Percentiles rank a stretch among this genome's conserved stretches.
Conservation (phyloP, 2,329 filamentous ascomycete species). For the Myriosclerotinia duriaeana region DNA sequence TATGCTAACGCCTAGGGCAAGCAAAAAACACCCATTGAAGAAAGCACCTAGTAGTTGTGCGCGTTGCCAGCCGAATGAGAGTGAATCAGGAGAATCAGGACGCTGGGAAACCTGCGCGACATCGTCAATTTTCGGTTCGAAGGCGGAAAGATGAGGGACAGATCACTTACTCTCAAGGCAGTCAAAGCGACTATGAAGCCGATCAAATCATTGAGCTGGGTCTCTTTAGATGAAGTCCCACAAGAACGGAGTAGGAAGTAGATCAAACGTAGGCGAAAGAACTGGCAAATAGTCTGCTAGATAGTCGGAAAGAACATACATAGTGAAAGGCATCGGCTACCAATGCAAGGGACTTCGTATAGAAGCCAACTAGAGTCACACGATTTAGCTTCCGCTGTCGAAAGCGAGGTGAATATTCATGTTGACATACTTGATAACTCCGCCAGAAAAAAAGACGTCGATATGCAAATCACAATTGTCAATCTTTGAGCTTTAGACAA, state of each 20-base stretch:
- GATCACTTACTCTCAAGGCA: conserved; percentile 55
- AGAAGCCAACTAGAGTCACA: conserved; percentile 57
- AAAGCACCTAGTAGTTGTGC: conserved; percentile 73
- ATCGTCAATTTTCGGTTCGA: conserved; percentile 6
- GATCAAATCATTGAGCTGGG: conserved; percentile 68
- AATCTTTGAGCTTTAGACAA: conserved; percentile 31
- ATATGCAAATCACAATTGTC: conserved; percentile 47
- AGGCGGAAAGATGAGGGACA: conserved; percentile 6
- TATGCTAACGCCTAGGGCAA: conserved; percentile 71
- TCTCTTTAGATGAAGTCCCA: conserved; percentile 14
- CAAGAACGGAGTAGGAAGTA: neutral
- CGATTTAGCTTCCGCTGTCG: conserved; percentile 8
- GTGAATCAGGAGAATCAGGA: conserved; percentile 54
- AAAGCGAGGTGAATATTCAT: neutral
- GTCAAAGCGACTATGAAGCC: conserved; percentile 66
- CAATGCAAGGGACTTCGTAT: conserved; percentile 68
- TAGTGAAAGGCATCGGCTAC: conserved; percentile 80
- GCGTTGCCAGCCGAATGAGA: conserved; percentile 76
- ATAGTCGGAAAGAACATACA: conserved; percentile 45
- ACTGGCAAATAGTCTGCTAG: conserved; percentile 10
- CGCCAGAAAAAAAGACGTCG: conserved; percentile 47
- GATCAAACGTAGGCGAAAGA: neutral
- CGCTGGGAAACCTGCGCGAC: conserved; percentile 56
- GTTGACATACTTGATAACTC: conserved; percentile 46
- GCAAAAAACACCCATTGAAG: conserved; percentile 75